Evolutionary conservation across 768 basidiomycete genomes (phyloP).

Genomic region (Artomyces pyxidatus): DNA sequence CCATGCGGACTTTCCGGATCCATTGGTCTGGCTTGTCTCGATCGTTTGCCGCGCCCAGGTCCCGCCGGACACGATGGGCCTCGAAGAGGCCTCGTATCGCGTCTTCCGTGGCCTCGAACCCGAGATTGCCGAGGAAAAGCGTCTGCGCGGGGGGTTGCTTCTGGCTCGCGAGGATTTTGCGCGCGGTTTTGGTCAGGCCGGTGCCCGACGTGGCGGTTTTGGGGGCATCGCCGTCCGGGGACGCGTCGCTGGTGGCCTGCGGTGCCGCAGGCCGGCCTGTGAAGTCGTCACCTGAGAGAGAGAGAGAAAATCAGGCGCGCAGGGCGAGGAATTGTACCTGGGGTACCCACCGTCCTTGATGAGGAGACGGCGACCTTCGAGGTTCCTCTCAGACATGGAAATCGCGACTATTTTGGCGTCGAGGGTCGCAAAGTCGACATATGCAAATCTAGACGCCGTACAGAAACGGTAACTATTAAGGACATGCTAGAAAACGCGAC

Average conservation of each 20-base stretch:
- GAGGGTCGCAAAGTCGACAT: slow-evolving; percentile 82
- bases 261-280: slow-evolving; percentile 53
- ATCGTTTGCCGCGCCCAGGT: slow-evolving; percentile 17
- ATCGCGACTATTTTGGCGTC: slow-evolving; percentile 75
- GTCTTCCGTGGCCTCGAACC: slow-evolving; percentile 81
- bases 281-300: slow-evolving; percentile 58
- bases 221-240: slow-evolving; percentile 22
- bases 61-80: slow-evolving; percentile 42
- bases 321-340: not conserved
- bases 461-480: slow-evolving; percentile 6
- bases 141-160: slow-evolving; percentile 81
- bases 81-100: slow-evolving; percentile 69
- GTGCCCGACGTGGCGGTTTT: slow-evolving; percentile 28
- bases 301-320: not conserved
- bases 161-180: slow-evolving; percentile 69
- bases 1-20: slow-evolving; percentile 84
- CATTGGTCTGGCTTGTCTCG: slow-evolving; percentile 34
- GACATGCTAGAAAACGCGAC: slow-evolving; percentile 14
- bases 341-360: slow-evolving; percentile 79
- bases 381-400: slow-evolving; percentile 66
- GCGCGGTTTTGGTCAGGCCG: slow-evolving; percentile 55
- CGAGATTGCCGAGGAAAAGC: slow-evolving; percentile 88
- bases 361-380: slow-evolving; percentile 80
- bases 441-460: slow-evolving; percentile 65
- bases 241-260: too few species aligned